Conservation (phyloP, 2,329 filamentous ascomycete genomes). For the Pseudogymnoascus sp. region DNA sequence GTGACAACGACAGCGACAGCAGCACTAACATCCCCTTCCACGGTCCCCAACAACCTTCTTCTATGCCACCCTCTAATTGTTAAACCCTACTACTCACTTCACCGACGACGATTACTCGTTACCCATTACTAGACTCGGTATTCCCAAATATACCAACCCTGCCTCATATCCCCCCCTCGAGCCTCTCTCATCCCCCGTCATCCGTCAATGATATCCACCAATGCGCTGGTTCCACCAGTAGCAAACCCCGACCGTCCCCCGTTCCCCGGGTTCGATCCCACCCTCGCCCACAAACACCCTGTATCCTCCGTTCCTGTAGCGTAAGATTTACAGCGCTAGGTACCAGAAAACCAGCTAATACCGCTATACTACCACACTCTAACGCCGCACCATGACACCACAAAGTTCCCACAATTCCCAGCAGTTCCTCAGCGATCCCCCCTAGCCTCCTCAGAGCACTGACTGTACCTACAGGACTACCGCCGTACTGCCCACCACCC, state of each 20-base stretch:
- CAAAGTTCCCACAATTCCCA: neutral
- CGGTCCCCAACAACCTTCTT: neutral
- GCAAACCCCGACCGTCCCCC: neutral
- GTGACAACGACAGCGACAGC: too few relatives aligned
- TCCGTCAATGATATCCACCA: neutral
- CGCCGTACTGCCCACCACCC: neutral
- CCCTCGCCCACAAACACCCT: neutral
- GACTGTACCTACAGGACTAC: neutral
- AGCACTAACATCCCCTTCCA: neutral
- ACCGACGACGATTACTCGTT: neutral
- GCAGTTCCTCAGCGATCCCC: neutral
- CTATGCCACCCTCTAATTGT: neutral
- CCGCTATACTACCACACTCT: neutral
- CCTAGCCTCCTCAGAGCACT: neutral
- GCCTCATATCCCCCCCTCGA: neutral
- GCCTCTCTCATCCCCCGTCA: neutral
- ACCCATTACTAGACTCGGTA: neutral
- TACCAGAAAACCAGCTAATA: neutral
- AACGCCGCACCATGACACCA: neutral
- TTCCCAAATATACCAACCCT: constrained; percentile 4
- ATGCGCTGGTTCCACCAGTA: constrained; percentile 1
- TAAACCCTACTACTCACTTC: neutral
- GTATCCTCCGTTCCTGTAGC: neutral
- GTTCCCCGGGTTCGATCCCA: neutral
- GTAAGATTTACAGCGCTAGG: neutral